phyloP scores from a whole-genome alignment of 371 early-diverging fungal genomes.

The Mucor velutinosus region DNA sequence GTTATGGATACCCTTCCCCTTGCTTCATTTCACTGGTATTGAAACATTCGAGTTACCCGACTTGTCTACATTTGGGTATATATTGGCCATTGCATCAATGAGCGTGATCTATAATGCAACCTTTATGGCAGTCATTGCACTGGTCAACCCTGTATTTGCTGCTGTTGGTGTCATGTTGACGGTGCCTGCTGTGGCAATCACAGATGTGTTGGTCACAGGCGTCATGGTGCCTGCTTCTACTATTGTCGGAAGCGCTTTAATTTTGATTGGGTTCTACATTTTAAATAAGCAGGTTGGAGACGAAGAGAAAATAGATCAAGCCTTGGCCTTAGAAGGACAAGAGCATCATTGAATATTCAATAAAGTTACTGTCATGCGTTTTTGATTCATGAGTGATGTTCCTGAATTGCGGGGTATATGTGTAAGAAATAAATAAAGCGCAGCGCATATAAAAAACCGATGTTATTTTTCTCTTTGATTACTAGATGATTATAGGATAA shows the following conservation, averaged over 20 bases:
- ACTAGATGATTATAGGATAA: too few relatives aligned
- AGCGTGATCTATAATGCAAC: conserved; percentile 80
- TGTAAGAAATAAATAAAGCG: too few relatives aligned
- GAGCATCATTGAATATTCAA: background rate
- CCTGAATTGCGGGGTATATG: background rate
- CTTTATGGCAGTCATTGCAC: conserved; percentile 77
- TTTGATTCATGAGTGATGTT: background rate
- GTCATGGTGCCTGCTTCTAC: conserved; percentile 53
- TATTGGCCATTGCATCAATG: conserved; percentile 66
- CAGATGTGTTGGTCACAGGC: conserved; percentile 59
- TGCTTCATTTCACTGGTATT: conserved; percentile 60
- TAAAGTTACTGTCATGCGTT: background rate
- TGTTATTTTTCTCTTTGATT: too few relatives aligned
- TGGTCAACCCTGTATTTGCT: conserved; percentile 81
- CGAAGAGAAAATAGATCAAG: conserved; percentile 21
- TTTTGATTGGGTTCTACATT: conserved; percentile 55
- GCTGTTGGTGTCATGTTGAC: conserved; percentile 85
- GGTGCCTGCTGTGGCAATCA: conserved; percentile 73
- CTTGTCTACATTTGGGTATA: conserved; percentile 46
- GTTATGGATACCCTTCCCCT: conserved; percentile 78
- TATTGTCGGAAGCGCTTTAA: conserved; percentile 55
- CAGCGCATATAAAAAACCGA: too few relatives aligned
- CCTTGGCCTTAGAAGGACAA: conserved; percentile 14
- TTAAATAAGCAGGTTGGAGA: conserved; percentile 39
- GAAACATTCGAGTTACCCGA: conserved; percentile 73